These are phyloP conservation scores for Xylaria sp. DNA, from an alignment of 2,329 filamentous ascomycete species.

Conservation along the genomic window DNA sequence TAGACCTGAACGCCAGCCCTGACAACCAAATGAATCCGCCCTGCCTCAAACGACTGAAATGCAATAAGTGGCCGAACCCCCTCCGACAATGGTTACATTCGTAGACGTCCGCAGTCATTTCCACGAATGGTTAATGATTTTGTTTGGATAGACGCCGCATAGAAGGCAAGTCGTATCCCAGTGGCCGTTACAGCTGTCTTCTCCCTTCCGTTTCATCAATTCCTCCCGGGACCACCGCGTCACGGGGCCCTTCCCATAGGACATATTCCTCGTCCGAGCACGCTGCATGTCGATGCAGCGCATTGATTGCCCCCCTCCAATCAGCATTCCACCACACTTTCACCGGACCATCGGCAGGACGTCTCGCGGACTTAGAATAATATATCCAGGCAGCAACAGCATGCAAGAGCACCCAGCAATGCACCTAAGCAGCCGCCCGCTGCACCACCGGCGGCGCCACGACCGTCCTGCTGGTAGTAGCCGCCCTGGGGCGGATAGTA, in stretches of 20 bases:
- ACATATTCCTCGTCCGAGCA: not conserved
- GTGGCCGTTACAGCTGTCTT: not conserved
- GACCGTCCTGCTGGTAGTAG: slow-evolving; percentile 51
- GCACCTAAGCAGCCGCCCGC: slow-evolving; percentile 55
- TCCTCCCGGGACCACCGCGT: not conserved
- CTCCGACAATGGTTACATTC: not conserved
- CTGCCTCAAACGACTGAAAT: slow-evolving; percentile 6
- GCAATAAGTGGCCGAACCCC: slow-evolving; percentile 16
- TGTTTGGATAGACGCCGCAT: not conserved
- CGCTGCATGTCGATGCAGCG: not conserved
- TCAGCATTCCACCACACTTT: not conserved
- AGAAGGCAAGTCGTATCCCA: not conserved
- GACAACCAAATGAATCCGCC: not conserved
- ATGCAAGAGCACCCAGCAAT: slow-evolving; percentile 63
- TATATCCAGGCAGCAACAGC: slow-evolving; percentile 68
- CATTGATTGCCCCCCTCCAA: not conserved
- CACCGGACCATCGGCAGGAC: not conserved
- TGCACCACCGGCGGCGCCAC: slow-evolving; percentile 5
- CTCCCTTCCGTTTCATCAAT: not conserved
- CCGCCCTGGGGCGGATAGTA: slow-evolving; percentile 52
- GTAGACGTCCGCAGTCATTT: not conserved
- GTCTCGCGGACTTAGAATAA: slow-evolving; percentile 58
- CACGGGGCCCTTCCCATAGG: not conserved
- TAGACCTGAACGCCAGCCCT: slow-evolving; percentile 32
- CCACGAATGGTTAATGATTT: not conserved